Base-by-base conservation (phyloP, 2,329 filamentous ascomycete genomes). In the Biscogniauxia mediterranea region DNA sequence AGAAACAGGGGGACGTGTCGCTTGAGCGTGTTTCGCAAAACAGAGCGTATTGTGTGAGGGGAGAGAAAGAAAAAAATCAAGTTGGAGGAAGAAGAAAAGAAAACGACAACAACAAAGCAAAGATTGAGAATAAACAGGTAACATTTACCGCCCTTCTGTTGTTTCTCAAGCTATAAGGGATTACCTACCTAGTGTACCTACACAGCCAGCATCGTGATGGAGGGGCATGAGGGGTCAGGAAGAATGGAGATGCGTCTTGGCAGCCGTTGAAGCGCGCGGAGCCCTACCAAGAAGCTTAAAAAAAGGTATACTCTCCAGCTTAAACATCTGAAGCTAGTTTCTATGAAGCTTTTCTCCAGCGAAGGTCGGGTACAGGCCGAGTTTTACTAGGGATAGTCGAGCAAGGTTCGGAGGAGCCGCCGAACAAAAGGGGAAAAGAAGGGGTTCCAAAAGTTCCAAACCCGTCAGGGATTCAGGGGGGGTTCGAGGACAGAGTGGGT, bases 401-500 rank as follows among this genome's bases (percentile, higher is more conserved):
- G 52, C n/a, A 26, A 53, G 38, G 58, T 61, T 57, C 53, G 58
- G 13, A 66, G 64, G 60, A 60, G 63, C 58, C 60, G 61, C 61
- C 62, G 58, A 64, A 63, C 58, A 64, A 66, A 63, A 56, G 61
- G 66, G 61, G 62, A 65, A 70, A 65, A 66, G 67, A 68, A 70
- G 70, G 64, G 69, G 71, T 60, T 70, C 68, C 68, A 64, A 63
- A 56, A 62, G 56, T 61, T 64, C 63, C 62, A 61, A 52, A 61
- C 59, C 55, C 61, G 62, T 58, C 60, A 61, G 66, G 68, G 63
- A 28, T 58, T 62, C 59, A 66, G 58, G 66, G 69, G 69, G 66
- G 69, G 66, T 60, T 51, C 23, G 21, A 55, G 11, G 57, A 56
- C 56, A 62, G 60, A 54, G 52, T 50, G 49, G 55, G 42, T 51